Conservation (phyloP, 176 grass and related monocot genomes). For the Puya raimondii region DNA sequence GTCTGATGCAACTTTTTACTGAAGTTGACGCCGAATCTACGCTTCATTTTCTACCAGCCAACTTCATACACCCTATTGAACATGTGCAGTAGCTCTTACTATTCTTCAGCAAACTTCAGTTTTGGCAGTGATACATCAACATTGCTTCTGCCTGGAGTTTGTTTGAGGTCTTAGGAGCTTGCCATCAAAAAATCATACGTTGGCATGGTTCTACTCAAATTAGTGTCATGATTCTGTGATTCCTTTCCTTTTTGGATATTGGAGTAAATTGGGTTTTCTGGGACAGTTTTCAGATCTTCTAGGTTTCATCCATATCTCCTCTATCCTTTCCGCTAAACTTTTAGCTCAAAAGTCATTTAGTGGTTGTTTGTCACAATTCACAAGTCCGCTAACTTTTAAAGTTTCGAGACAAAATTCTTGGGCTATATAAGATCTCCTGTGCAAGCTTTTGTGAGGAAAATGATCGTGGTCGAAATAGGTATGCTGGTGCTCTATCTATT, state of each 20-base stretch:
- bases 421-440: too few species aligned
- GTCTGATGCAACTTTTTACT: conserved; percentile 53
- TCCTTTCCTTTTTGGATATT: neutral
- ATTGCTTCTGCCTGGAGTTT: conserved; percentile 29
- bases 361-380: too few species aligned
- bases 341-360: too few species aligned
- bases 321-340: too few species aligned
- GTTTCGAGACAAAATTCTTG: too few species aligned
- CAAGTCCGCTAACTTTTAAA: too few species aligned
- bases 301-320: neutral
- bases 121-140: conserved; percentile 32
- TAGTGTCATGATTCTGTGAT: neutral
- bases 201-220: conserved; percentile 30
- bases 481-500: neutral
- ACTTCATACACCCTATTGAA: conserved; percentile 33
- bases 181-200: conserved; percentile 17
- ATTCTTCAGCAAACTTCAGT: conserved; percentile 31
- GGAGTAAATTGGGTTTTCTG: neutral
- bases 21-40: conserved; percentile 43
- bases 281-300: conserved; percentile 31
- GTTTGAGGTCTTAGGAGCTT: conserved; percentile 33
- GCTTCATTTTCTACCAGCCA: conserved; percentile 19
- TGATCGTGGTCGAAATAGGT: neutral
- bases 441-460: too few species aligned
- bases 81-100: conserved; percentile 41